These are phyloP conservation scores for Nitzschia palea DNA, from an alignment of 108 stramenopile genomes.

Conservation along the genomic window DNA sequence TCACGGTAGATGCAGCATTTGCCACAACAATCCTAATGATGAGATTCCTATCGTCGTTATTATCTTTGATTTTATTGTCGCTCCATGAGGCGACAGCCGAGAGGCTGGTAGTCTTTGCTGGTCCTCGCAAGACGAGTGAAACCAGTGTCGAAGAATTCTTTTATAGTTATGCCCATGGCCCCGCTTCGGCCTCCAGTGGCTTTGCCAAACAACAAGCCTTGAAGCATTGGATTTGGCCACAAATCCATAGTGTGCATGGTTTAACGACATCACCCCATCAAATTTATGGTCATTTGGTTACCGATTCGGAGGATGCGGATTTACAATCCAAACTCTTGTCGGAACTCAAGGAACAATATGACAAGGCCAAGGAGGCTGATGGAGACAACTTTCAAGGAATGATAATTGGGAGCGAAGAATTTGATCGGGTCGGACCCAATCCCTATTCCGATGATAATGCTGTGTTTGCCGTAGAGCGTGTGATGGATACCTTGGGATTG, in stretches of 20 bases:
- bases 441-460: slow-evolving; percentile 13
- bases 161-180: slow-evolving; percentile 4
- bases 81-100: neutral
- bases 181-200: neutral
- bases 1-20: neutral
- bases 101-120: slow-evolving; percentile 8
- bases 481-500: slow-evolving; percentile 2
- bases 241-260: neutral
- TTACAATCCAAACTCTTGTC: neutral
- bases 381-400: slow-evolving; percentile 9
- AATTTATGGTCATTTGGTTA: slow-evolving; percentile 4
- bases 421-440: slow-evolving; percentile 19
- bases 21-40: neutral
- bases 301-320: neutral
- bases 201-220: neutral
- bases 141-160: slow-evolving; percentile 9
- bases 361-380: neutral
- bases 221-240: slow-evolving; percentile 11
- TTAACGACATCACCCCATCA: neutral
- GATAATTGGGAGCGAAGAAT: slow-evolving; percentile 17
- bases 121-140: slow-evolving; percentile 8
- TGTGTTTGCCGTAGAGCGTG: neutral
- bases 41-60: neutral
- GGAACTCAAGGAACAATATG: slow-evolving; percentile 4
- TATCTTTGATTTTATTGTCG: neutral